Percentiles rank a stretch among this genome's conserved stretches.
Conservation (phyloP, 306 rosid genomes). For the Amphicarpaea edgeworthii region DNA sequence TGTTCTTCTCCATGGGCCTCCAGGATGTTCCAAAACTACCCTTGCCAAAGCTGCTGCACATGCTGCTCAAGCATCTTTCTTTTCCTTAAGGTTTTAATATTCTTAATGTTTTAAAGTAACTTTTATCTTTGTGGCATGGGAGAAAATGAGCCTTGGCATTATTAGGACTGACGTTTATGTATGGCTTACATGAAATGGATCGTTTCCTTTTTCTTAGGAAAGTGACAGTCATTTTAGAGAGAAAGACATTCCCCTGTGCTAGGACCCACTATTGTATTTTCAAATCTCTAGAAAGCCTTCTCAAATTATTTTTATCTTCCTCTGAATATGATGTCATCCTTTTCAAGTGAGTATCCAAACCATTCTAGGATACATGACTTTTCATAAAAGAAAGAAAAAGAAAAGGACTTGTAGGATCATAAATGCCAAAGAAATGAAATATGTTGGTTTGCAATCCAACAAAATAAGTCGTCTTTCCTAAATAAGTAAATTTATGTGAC, state of each 20-base stretch:
- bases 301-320: neutral
- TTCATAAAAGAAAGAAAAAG: neutral
- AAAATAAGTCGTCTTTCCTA: neutral
- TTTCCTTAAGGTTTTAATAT: slow-evolving; percentile 81
- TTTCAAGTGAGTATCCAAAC: slow-evolving; percentile 1
- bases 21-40: slow-evolving; percentile 96
- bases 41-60: slow-evolving; percentile 96
- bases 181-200: slow-evolving; percentile 2
- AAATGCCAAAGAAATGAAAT: slow-evolving; percentile 11
- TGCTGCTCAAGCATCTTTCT: slow-evolving; percentile 92
- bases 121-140: slow-evolving; percentile 21
- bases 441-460: slow-evolving; percentile 26
- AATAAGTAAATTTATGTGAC: slow-evolving; percentile 11
- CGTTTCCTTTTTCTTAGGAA: slow-evolving; percentile 8
- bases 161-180: slow-evolving; percentile 29
- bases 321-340: neutral
- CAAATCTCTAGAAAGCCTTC: neutral
- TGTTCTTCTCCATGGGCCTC: slow-evolving; percentile 96
- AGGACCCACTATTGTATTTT: slow-evolving; percentile 22
- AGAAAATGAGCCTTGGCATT: neutral
- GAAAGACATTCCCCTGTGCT: slow-evolving; percentile 10
- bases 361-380: neutral
- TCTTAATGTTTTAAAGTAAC: slow-evolving; percentile 30
- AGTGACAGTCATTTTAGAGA: slow-evolving; percentile 1
- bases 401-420: slow-evolving; percentile 10